Percentiles rank a stretch among this genome's conserved stretches.
phyloP scores from a whole-genome alignment of 768 basidiomycete species.

The Rhizopogon vinicolor region DNA sequence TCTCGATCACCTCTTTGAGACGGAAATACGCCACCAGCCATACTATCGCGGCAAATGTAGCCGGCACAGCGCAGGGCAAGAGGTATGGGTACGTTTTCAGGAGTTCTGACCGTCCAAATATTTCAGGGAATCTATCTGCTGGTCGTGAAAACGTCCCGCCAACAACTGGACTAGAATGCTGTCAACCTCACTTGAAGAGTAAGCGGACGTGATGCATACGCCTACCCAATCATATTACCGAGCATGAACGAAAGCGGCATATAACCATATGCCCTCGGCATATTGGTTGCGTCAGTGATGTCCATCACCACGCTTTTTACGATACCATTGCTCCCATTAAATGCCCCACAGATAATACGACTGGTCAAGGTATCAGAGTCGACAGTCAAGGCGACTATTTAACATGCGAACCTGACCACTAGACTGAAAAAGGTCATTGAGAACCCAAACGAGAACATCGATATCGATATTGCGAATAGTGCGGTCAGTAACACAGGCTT shows the following conservation, averaged over 20 bases:
- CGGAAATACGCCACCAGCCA: slow-evolving; percentile 46
- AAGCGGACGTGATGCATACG: slow-evolving; percentile 5
- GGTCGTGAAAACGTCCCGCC: slow-evolving; percentile 65
- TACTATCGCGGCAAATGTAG: slow-evolving; percentile 46
- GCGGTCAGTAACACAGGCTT: slow-evolving; percentile 51
- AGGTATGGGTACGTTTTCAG: slow-evolving; percentile 70
- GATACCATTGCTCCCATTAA: slow-evolving; percentile 45
- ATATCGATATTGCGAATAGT: slow-evolving; percentile 38
- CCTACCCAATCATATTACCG: slow-evolving; percentile 35
- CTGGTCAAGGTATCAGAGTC: slow-evolving; percentile 10
- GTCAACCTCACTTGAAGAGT: background rate
- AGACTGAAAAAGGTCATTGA: slow-evolving; percentile 47
- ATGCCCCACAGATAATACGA: slow-evolving; percentile 34
- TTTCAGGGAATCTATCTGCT: slow-evolving; percentile 55
- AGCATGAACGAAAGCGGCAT: slow-evolving; percentile 42
- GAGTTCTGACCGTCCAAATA: slow-evolving; percentile 54
- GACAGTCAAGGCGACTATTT: background rate
- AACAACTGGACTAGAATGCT: slow-evolving; percentile 48
- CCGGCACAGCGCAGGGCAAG: slow-evolving; percentile 61
- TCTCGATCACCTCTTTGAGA: slow-evolving; percentile 45
- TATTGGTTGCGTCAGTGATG: slow-evolving; percentile 20
- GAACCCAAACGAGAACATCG: slow-evolving; percentile 52
- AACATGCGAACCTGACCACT: slow-evolving; percentile 38
- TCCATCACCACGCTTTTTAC: slow-evolving; percentile 37
- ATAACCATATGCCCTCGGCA: slow-evolving; percentile 43